Evolutionary conservation across 2,329 filamentous ascomycete genomes (phyloP), one percentile per base, ranked within the genome.

Genomic region (Fusarium armeniacum): DNA sequence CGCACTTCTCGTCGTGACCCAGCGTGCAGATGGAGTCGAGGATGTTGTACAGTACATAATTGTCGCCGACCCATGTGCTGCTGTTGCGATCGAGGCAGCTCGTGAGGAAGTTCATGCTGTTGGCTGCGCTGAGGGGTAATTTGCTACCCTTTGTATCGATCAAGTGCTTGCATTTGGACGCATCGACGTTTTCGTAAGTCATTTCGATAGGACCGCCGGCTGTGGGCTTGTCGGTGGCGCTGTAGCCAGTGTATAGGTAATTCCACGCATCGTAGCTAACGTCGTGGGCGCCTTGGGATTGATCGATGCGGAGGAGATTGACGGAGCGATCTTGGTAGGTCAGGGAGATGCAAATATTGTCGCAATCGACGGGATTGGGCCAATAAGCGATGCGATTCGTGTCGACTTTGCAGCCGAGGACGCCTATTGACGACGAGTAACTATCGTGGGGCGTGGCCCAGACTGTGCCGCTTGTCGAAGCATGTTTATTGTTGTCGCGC

Each of bases 211-310:
- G 79, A 22, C 86, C 86, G 49, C 86, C 86, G 3, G 79, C 75
- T 5, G 76, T 78, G 28, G 86, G 85, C 46, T 81, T 76, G 16
- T 81, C 75, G 3, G 78, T 79, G 6, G 86, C 86, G 4, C 80
- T 79, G 54, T 82, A 60, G 58, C 84, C 84, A 0, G 82, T 85
- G 50, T 78, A 73, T n/a, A 89, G 84, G 69, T 86, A 87, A 78
- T 88, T 88, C 85, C 86, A 89, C 24, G 87, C 87, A 71, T 89
- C 87, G 80, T 89, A 89, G 74, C 81, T 83, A 74, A 89, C 81
- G 75, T 89, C 87, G 77, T 88, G 76, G 32, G 87, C 87, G 58
- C 86, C 86, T 58, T 81, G 80, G 0, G 86, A 89, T 66, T 83
- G 80, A 78, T 89, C 87, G 71, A 89, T 78, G 73, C 84, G 85